Evolutionary conservation across 2,329 filamentous ascomycete genomes (phyloP).

Genomic region (Phialocephala subalpina): DNA sequence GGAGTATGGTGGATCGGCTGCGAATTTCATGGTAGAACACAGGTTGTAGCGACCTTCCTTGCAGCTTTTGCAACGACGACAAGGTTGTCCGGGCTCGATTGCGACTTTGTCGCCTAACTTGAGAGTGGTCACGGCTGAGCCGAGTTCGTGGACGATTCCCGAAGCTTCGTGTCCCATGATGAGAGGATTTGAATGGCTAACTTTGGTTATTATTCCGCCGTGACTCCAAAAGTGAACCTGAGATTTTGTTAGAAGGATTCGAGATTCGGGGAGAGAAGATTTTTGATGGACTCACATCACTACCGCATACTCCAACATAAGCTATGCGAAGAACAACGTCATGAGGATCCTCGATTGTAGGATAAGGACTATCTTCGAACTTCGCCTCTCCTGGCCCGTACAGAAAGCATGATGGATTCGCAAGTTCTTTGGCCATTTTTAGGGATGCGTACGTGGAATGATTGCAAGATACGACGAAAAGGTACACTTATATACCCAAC

Average conservation of each 20-base stretch:
- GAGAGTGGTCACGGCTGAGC: constrained; percentile 30
- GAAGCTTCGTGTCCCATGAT: constrained; percentile 57
- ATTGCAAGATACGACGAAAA: background rate
- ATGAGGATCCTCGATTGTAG: constrained; percentile 48
- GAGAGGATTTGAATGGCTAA: constrained; percentile 52
- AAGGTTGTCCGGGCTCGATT: constrained; percentile 57
- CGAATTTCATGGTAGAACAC: constrained; percentile 54
- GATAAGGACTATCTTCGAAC: constrained; percentile 53
- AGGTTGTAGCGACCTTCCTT: constrained; percentile 51
- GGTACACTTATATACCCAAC: background rate
- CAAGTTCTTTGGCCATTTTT: constrained; percentile 16
- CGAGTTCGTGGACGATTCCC: constrained; percentile 39
- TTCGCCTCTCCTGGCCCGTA: constrained; percentile 52
- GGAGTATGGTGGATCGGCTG: constrained; percentile 55
- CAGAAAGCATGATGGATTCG: constrained; percentile 58
- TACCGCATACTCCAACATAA: constrained; percentile 57
- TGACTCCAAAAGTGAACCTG: constrained; percentile 48
- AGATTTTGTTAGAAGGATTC: constrained; percentile 1
- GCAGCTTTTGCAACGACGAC: constrained; percentile 53
- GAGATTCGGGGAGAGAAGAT: background rate
- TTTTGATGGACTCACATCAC: constrained; percentile 50
- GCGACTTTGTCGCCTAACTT: constrained; percentile 51
- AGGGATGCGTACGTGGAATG: background rate
- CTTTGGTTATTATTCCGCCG: constrained; percentile 55
- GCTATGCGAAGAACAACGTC: constrained; percentile 55